Base-by-base conservation (phyloP, 2,329 filamentous ascomycete genomes). In the Scytalidium lignicola region DNA sequence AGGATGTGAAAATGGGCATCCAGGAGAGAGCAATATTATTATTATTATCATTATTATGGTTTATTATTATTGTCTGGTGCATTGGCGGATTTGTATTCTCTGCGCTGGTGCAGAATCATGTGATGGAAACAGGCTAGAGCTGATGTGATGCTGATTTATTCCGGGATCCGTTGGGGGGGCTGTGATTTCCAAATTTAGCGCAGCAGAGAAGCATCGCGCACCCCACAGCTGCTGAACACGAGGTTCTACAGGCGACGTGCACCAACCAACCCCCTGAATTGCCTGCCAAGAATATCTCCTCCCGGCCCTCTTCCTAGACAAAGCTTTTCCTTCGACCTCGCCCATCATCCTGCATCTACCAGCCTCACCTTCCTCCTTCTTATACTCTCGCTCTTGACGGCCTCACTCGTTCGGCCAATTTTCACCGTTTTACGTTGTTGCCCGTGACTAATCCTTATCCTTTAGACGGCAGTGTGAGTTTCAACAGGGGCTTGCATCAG, bases 391-490 rank as follows among this genome's bases (percentile, higher is more conserved):
- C 45, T 46, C 4, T 37, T 28, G 17, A 43, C 22, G 47, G 52
- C 55, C 57, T 59, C 57, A 59, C 57, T 59, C 57, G 57, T 57
- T 59, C 55, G 57, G 57, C 54, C 52, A 19, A 44, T 48, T 41
- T 41, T 47, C 22, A 9, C 8, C 32, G 4, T 13, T 18, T 26
- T 41, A 10, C 26, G 6, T 40, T 41, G 20, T 26, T 41, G 15
- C 9, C 41, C 20, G 3, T 13, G 21, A 13, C 29, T 28, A 49
- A 49, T 50, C 48, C 53, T 47, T 47, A 49, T 50, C 48, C 53
- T 47, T 47, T 41, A 43, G 41, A 43, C 43, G 46, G 44, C 49
- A 46, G 49, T 26, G 21, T 9, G 23, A 26, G 26, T 47, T 40
- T 41, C 28, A 32, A 50, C 50, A 51, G 48, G 41, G 45, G 48